A percentile compares a stretch with the other conserved stretches of the same genome.
Conservation (phyloP, 345 rosid species). For the Toxicodendron radicans region DNA sequence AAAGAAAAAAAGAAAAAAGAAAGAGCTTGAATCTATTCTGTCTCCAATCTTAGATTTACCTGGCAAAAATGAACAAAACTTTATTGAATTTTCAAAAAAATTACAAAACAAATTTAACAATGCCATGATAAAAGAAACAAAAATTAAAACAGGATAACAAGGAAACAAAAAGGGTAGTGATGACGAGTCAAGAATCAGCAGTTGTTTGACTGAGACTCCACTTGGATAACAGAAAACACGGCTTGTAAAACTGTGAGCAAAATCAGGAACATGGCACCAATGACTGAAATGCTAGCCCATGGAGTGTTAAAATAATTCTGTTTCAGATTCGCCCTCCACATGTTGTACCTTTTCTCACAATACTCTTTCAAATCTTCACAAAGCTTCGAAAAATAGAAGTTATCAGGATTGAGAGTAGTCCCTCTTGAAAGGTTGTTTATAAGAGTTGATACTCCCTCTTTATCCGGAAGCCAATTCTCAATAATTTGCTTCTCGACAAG, state of each 20-base stretch:
- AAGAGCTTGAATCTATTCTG: no score
- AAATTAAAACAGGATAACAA: no score
- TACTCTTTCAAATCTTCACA: constrained; percentile 1
- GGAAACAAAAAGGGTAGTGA: no score
- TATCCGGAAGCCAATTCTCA: constrained; percentile 2
- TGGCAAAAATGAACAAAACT: no score
- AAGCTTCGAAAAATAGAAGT: not conserved
- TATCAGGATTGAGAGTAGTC: not conserved
- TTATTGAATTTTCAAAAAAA: no score
- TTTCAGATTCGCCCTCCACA: constrained; percentile 20
- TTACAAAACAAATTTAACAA: no score
- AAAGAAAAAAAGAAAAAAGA: no score
- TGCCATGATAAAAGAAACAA: no score
- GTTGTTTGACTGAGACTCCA: not conserved
- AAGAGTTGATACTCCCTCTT: constrained; percentile 8
- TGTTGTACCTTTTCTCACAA: not conserved
- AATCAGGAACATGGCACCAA: constrained; percentile 19
- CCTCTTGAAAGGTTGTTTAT: constrained; percentile 7
- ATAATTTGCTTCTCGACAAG: constrained; percentile 5
- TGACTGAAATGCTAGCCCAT: constrained; percentile 22
- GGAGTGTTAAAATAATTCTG: constrained; percentile 24
- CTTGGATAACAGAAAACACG: not conserved
- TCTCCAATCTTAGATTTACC: no score
- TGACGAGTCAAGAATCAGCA: no score
- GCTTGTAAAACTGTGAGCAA: constrained; percentile 19